phyloP scores from a whole-genome alignment of 2,329 filamentous ascomycete genomes.

The Paecilomyces fulvus region DNA sequence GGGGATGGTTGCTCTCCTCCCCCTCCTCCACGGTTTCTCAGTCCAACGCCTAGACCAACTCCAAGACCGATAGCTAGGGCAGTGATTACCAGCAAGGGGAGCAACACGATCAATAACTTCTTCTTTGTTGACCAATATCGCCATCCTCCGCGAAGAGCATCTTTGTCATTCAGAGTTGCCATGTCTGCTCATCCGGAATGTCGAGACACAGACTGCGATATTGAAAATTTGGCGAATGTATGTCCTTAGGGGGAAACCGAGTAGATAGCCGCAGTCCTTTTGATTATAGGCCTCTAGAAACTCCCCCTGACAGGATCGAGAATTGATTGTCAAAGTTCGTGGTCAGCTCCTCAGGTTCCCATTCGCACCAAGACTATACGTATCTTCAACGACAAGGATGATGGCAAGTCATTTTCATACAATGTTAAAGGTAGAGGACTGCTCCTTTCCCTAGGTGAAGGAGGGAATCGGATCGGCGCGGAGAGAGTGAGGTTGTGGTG shows the following conservation, averaged over 20 bases:
- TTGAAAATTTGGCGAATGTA: not conserved
- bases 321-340: too few relatives aligned
- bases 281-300: not conserved
- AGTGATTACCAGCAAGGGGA: constrained; percentile 26
- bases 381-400: too few relatives aligned
- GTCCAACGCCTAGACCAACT: constrained; percentile 50
- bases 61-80: constrained; percentile 49
- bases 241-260: not conserved
- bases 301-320: too few relatives aligned
- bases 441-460: too few relatives aligned
- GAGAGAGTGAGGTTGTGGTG: not conserved
- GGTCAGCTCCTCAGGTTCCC: too few relatives aligned
- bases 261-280: not conserved
- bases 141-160: not conserved
- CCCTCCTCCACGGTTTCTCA: constrained; percentile 27
- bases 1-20: constrained; percentile 14
- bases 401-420: too few relatives aligned
- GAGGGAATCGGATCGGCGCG: not conserved
- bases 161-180: not conserved
- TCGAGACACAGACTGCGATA: too few relatives aligned
- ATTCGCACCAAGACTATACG: too few relatives aligned
- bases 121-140: constrained; percentile 17
- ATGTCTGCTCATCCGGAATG: not conserved
- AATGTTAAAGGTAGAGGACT: too few relatives aligned
- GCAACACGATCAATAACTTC: constrained; percentile 20